Evolutionary conservation across 148 eudicot species (phyloP), one percentile per base, ranked within the genome.

Genomic region (Salicornia ramosissima): DNA sequence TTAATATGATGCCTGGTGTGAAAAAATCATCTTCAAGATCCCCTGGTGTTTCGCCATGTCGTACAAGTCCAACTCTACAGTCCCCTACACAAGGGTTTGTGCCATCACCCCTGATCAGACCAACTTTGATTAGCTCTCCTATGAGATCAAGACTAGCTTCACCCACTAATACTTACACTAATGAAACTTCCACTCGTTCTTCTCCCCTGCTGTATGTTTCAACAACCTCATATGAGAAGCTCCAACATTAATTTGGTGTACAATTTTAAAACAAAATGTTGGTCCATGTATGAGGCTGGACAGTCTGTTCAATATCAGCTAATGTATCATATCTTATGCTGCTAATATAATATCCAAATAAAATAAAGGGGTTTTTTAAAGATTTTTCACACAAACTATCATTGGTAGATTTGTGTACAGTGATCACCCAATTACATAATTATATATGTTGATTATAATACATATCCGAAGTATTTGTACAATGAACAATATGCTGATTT

Each of bases 11-110:
- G 52, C 84, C 88, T 53, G 40, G 5, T 36, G 53, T 81, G 15
- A 63, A 64, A 51, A 77, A 75, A 73, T 68, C 83, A 39, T 78
- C 85, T 22, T 80, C 86, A 65, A 79, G 80, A 83, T 72, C 90
- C 40, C 75, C 89, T 8, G 76, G 71, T 15, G 74, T 54, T 70
- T 74, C 84, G 45, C 67, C 87, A 5, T 65, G 54, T 69, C 82
- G 80, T 66, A 82, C 80, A 30, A 80, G 83, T 34, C 83, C 94
- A 8, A 60, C 69, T 30, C 53, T 71, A 22, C 84, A 67, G 53
- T 89, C 95, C 0, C 95, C 95, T 5, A 70, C 74, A 5, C 81
- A 84, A 22, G 81, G 89, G 2, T 84, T 75, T 63, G 40, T 69
- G 50, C 83, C 76, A n/a, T 86, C 95, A 11, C 90, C 91, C 2